phyloP scores from a whole-genome alignment of 225 moss, liverwort and hornwort genomes.

The Bryum argenteum region DNA sequence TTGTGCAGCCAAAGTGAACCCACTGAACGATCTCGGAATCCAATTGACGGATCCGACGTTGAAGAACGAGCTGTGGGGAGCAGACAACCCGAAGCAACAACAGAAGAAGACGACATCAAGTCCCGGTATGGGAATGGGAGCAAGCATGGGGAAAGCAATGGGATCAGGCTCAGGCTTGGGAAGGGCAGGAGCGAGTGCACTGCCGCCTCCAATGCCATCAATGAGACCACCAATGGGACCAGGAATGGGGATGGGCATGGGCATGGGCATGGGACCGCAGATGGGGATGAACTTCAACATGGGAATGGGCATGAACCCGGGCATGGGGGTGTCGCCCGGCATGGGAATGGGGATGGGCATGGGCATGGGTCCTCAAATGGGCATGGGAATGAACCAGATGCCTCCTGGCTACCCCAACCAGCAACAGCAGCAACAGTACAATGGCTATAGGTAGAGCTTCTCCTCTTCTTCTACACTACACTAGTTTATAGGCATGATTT shows the following conservation, averaged over 20 bases:
- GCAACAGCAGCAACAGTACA: slow-evolving; percentile 79
- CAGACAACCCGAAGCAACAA: slow-evolving; percentile 69
- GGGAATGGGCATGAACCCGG: slow-evolving; percentile 64
- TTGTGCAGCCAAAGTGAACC: slow-evolving; percentile 84
- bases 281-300: slow-evolving; percentile 56
- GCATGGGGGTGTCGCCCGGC: slow-evolving; percentile 62
- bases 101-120: slow-evolving; percentile 64
- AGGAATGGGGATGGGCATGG: slow-evolving; percentile 51
- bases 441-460: slow-evolving; percentile 74
- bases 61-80: slow-evolving; percentile 67
- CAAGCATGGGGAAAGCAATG: slow-evolving; percentile 88
- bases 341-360: slow-evolving; percentile 55
- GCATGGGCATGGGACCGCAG: slow-evolving; percentile 51
- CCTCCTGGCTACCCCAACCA: slow-evolving; percentile 71
- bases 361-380: slow-evolving; percentile 75
- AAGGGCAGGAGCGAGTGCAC: slow-evolving; percentile 61
- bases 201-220: slow-evolving; percentile 57
- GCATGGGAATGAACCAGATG: slow-evolving; percentile 77
- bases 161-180: slow-evolving; percentile 90
- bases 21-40: slow-evolving; percentile 91
- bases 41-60: slow-evolving; percentile 86
- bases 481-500: slow-evolving; percentile 39
- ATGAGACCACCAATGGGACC: slow-evolving; percentile 56
- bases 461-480: slow-evolving; percentile 18
- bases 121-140: slow-evolving; percentile 51